These are phyloP conservation scores for Neckera pumila DNA, from an alignment of 225 moss, liverwort and hornwort species.

Conservation along the genomic window DNA sequence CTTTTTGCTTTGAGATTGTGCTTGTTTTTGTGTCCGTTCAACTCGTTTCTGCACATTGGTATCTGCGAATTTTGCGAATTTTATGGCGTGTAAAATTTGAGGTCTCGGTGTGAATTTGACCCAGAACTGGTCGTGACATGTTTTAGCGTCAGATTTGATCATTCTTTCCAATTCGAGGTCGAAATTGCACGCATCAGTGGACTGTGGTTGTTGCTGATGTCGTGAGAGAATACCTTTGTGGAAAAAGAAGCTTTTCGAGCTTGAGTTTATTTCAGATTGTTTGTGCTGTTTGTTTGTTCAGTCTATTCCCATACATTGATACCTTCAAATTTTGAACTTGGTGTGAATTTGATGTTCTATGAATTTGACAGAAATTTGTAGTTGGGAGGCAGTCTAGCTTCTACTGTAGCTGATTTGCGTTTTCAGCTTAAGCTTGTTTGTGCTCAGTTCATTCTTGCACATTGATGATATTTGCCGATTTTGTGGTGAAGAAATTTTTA, in stretches of 20 bases:
- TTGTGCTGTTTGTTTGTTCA: background rate
- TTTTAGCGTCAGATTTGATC: background rate
- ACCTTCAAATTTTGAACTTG: background rate
- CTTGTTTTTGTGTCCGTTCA: background rate
- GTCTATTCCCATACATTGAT: background rate
- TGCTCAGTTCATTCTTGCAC: background rate
- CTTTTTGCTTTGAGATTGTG: too few relatives aligned
- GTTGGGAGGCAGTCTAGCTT: background rate
- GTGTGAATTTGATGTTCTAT: background rate
- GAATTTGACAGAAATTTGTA: background rate
- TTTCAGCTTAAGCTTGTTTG: background rate
- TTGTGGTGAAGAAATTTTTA: background rate
- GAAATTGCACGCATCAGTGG: background rate
- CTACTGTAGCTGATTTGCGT: background rate
- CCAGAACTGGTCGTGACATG: background rate
- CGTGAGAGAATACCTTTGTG: background rate
- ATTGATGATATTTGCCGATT: background rate
- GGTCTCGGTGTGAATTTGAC: background rate
- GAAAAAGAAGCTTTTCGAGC: background rate
- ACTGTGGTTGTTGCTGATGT: background rate
- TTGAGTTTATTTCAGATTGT: background rate
- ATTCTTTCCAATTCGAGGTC: background rate
- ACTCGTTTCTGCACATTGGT: background rate
- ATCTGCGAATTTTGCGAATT: background rate
- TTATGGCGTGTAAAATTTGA: background rate